Evolutionary conservation across 129 eudicot genomes (phyloP).

Genomic region (Flaveria linearis): DNA sequence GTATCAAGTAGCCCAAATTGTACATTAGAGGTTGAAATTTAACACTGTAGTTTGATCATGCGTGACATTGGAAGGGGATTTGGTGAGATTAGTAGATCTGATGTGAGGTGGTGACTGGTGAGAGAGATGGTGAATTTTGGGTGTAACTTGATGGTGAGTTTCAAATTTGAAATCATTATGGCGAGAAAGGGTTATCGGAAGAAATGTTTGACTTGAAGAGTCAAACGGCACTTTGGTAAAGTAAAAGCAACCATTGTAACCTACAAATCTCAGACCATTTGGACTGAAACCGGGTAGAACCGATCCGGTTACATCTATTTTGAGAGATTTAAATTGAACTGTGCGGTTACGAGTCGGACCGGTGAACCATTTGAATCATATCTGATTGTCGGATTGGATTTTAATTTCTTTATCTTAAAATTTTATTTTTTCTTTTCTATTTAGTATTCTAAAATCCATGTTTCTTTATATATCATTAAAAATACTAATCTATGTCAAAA

Average conservation of each 20-base stretch:
- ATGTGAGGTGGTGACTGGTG: not conserved
- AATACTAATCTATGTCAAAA: too few relatives aligned
- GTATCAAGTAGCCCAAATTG: not conserved
- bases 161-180: conserved; percentile 31
- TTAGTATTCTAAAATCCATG: too few relatives aligned
- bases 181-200: not conserved
- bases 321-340: too few relatives aligned
- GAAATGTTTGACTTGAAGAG: conserved; percentile 22
- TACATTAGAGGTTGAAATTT: not conserved
- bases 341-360: too few relatives aligned
- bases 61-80: not conserved
- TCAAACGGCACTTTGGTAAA: not conserved
- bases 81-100: conserved; percentile 30
- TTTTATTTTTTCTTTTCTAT: too few relatives aligned
- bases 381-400: too few relatives aligned
- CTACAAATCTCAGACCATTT: too few relatives aligned
- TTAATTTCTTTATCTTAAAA: too few relatives aligned
- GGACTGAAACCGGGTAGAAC: too few relatives aligned
- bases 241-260: not conserved
- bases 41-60: not conserved
- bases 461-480: too few relatives aligned
- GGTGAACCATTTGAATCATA: too few relatives aligned
- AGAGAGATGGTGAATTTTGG: not conserved
- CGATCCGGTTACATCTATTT: too few relatives aligned
- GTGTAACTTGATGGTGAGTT: not conserved